Evolutionary conservation across 345 rosid species (phyloP).

Genomic region (Cardiospermum halicacabum): DNA sequence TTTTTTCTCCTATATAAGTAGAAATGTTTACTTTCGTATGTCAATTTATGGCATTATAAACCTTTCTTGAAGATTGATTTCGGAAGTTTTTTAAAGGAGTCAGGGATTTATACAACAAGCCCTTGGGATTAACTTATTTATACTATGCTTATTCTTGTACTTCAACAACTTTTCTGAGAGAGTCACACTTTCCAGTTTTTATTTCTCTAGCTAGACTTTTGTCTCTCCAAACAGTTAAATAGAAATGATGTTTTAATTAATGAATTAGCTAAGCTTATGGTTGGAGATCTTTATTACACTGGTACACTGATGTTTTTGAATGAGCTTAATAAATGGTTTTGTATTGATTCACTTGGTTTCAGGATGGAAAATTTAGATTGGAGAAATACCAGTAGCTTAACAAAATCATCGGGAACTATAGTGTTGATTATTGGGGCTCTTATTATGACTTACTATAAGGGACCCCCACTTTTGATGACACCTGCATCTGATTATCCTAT

Average conservation of each 20-base stretch:
- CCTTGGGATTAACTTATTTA: not conserved
- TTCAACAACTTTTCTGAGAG: not conserved
- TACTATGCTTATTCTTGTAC: not conserved
- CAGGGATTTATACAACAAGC: not conserved
- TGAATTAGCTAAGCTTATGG: not conserved
- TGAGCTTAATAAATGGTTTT: not conserved
- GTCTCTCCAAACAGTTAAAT: not conserved
- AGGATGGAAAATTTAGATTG: slow-evolving; percentile 42
- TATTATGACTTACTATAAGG: slow-evolving; percentile 38
- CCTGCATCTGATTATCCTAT: slow-evolving; percentile 9
- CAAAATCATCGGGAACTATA: slow-evolving; percentile 35
- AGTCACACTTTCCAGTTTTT: not conserved
- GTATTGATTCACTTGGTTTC: slow-evolving; percentile 11
- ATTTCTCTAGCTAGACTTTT: not conserved
- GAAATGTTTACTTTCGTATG: not conserved
- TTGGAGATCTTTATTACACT: not conserved
- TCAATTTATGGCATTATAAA: not conserved
- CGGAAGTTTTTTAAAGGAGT: not conserved
- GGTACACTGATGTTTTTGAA: not conserved
- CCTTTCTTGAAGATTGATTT: not conserved
- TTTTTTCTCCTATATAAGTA: not conserved
- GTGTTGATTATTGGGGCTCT: slow-evolving; percentile 45
- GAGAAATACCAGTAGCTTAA: slow-evolving; percentile 31
- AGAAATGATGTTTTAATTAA: slow-evolving; percentile 1
- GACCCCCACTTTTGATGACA: slow-evolving; percentile 28